Conservation (phyloP, 2,329 filamentous ascomycete species). For the Herpotrichia juniperi region DNA sequence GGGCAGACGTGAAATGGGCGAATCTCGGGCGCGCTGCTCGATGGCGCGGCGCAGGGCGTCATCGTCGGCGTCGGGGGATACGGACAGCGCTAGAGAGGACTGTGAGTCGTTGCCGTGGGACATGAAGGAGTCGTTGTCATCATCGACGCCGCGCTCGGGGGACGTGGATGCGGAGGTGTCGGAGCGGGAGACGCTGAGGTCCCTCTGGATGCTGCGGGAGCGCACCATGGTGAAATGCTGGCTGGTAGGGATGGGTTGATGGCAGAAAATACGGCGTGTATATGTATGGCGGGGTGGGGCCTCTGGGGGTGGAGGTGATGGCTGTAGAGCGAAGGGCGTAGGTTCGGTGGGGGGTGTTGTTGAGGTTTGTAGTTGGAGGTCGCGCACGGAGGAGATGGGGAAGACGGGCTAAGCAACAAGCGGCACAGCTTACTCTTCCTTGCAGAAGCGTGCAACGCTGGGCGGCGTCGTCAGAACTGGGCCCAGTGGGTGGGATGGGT, state of each 20-base stretch:
- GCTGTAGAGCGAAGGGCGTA: background rate
- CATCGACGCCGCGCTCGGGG: constrained; percentile 76
- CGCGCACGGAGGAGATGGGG: background rate
- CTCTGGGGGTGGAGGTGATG: constrained; percentile 7
- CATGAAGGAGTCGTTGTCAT: constrained; percentile 93
- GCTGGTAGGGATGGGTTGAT: background rate
- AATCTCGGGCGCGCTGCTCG: constrained; percentile 70
- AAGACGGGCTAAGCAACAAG: constrained; percentile 6
- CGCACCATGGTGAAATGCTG: constrained; percentile 33
- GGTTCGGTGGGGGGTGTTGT: background rate
- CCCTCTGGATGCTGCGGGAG: constrained; percentile 38
- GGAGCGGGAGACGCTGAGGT: constrained; percentile 44
- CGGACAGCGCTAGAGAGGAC: constrained; percentile 84
- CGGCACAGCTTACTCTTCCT: background rate
- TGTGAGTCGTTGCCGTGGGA: constrained; percentile 85
- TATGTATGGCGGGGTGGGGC: constrained; percentile 10
- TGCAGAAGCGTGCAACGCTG: background rate
- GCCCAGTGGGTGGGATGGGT: too few species aligned
- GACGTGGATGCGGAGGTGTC: constrained; percentile 73
- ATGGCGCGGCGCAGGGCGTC: constrained; percentile 61
- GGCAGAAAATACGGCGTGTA: constrained; percentile 3
- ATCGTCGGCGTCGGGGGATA: constrained; percentile 77
- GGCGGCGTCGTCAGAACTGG: too few species aligned
- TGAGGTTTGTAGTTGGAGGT: background rate
- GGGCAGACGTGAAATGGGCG: constrained; percentile 84